Base-by-base conservation (phyloP, 495 filamentous ascomycete species). In the Ascobolus immersus region DNA sequence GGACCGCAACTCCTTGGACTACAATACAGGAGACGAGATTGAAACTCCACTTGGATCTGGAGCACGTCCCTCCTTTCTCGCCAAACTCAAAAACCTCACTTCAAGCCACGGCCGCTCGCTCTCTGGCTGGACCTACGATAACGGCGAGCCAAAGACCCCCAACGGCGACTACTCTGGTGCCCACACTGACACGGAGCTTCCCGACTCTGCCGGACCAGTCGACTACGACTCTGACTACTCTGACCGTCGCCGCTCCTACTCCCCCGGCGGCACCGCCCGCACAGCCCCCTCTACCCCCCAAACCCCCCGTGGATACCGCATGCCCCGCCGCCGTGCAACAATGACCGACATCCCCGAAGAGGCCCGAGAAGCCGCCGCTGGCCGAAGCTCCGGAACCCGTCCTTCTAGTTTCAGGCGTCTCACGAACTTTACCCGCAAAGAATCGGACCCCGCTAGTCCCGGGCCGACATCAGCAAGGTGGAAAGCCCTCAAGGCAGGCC, bases 401-500 rank as follows among this genome's bases (percentile, higher is more conserved):
- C n/a, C n/a, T n/a, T n/a, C n/a, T n/a, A n/a, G n/a, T n/a, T n/a
- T n/a, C n/a, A n/a, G n/a, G n/a, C n/a, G n/a, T n/a, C n/a, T n/a
- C n/a, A n/a, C n/a, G n/a, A n/a, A n/a, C n/a, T n/a, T n/a, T n/a
- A n/a, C n/a, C n/a, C n/a, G n/a, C n/a, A n/a, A n/a, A n/a, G n/a
- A n/a, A n/a, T n/a, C n/a, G n/a, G n/a, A n/a, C n/a, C n/a, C n/a
- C n/a, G n/a, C n/a, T n/a, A n/a, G n/a, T n/a, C n/a, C n/a, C n/a
- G n/a, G n/a, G n/a, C 10, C n/a, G 14, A 9, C 28, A 12, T 31
- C 70, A 18, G 72, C 80, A 39, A 74, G 73, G 56, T 94, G 84
- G 84, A 65, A 63, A 28, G 69, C 76, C 44, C 62, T 94, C 34
- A 93, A 90, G 51, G 70, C 73, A 25, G 75, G 77, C 0, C 50